phyloP scores from a whole-genome alignment of 2,329 filamentous ascomycete species.

The Neofusicoccum sp. region DNA sequence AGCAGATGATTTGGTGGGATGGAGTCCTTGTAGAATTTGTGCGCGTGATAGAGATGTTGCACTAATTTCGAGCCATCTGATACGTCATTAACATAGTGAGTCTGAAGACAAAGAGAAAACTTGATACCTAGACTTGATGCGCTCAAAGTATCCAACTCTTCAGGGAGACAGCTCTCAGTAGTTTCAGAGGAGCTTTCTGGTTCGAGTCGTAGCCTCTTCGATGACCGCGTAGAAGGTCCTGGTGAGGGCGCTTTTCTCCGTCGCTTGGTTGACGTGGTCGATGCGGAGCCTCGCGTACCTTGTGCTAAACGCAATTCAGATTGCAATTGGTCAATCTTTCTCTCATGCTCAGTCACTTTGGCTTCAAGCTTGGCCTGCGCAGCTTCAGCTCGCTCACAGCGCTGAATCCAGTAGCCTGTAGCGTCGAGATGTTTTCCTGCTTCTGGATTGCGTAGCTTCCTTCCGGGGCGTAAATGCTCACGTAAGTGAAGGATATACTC shows the following conservation, averaged over 20 bases:
- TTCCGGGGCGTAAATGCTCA: slow-evolving; percentile 31
- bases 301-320: slow-evolving; percentile 23
- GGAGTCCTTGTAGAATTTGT: slow-evolving; percentile 27
- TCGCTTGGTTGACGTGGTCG: not conserved
- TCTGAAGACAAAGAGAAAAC: no score
- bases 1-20: slow-evolving; percentile 22
- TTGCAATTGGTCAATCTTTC: slow-evolving; percentile 27
- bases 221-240: not conserved
- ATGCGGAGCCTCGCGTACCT: not conserved
- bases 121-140: not conserved
- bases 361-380: slow-evolving; percentile 26
- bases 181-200: not conserved
- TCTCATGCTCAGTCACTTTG: slow-evolving; percentile 29
- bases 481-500: slow-evolving; percentile 37
- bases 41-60: slow-evolving; percentile 30
- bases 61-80: not conserved
- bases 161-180: not conserved
- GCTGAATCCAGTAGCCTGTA: slow-evolving; percentile 39
- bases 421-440: slow-evolving; percentile 38
- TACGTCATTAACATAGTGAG: not conserved
- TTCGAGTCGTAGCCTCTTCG: not conserved
- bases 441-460: slow-evolving; percentile 23
- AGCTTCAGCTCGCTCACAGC: slow-evolving; percentile 26
- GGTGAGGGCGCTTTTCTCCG: not conserved
- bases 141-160: not conserved